These are phyloP conservation scores for Hylodesmum podocarpum DNA, from an alignment of 306 rosid genomes.

Conservation along the genomic window DNA sequence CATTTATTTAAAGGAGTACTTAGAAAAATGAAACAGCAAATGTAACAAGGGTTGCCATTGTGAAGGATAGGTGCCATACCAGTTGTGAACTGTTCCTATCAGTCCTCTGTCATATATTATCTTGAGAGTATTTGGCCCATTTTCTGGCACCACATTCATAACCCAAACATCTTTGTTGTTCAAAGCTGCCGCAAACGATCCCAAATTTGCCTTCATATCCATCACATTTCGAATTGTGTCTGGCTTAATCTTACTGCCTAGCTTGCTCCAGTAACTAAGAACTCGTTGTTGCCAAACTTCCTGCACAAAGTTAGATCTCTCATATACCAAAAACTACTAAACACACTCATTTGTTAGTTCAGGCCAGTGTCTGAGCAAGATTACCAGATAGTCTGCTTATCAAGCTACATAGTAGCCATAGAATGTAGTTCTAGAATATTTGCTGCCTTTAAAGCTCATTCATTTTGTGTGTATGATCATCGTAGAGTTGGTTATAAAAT, in stretches of 20 bases:
- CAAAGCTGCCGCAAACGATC: slow-evolving; percentile 80
- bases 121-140: slow-evolving; percentile 70
- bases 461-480: not conserved
- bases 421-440: not conserved
- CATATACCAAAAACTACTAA: slow-evolving; percentile 7
- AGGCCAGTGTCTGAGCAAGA: not conserved
- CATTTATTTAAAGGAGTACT: not conserved
- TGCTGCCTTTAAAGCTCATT: not conserved
- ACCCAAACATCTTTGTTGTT: slow-evolving; percentile 75
- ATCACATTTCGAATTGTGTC: slow-evolving; percentile 70
- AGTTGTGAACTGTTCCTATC: slow-evolving; percentile 66
- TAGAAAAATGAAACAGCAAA: not conserved
- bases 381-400: too few species aligned
- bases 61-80: slow-evolving; percentile 44
- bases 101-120: slow-evolving; percentile 81
- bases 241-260: slow-evolving; percentile 53
- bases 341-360: not conserved
- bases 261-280: slow-evolving; percentile 62
- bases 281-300: slow-evolving; percentile 60
- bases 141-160: slow-evolving; percentile 77
- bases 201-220: slow-evolving; percentile 83
- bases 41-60: not conserved
- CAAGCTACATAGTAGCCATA: not conserved
- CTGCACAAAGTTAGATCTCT: slow-evolving; percentile 39
- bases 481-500: not conserved